A percentile compares a stretch with the other conserved stretches of the same genome.
Evolutionary conservation across 805 yeast genomes (phyloP).

Genomic region (Komagataella mondaviorum): DNA sequence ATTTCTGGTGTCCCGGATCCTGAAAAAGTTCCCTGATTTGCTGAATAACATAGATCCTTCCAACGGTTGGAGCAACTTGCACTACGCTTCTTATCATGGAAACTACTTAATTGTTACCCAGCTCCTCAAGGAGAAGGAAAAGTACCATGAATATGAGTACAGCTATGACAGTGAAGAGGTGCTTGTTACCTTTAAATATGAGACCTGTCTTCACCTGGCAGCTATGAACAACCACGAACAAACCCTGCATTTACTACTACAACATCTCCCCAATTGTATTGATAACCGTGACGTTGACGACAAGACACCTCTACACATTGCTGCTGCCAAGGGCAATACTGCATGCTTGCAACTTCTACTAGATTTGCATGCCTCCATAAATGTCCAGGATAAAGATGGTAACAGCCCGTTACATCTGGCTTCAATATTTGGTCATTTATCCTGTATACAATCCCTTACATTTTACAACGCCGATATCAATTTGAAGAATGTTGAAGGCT

Average conservation of each 20-base stretch:
- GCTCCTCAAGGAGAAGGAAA: not conserved
- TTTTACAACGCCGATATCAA: conserved; percentile 34
- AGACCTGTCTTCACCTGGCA: conserved; percentile 64
- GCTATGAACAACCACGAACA: conserved; percentile 40
- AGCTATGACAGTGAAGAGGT: conserved; percentile 16
- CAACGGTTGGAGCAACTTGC: conserved; percentile 77
- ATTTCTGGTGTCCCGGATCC: conserved; percentile 47
- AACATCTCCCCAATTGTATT: conserved; percentile 40
- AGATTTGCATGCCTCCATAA: conserved; percentile 68
- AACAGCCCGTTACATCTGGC: conserved; percentile 83
- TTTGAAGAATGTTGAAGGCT: conserved; percentile 40
- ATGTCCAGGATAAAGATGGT: conserved; percentile 57
- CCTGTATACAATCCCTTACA: conserved; percentile 40
- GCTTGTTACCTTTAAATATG: conserved; percentile 33
- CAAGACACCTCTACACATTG: conserved; percentile 56
- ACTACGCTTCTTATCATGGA: conserved; percentile 69
- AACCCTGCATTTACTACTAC: conserved; percentile 59
- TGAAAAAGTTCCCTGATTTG: conserved; percentile 57
- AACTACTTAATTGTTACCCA: conserved; percentile 23
- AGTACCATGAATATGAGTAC: not conserved
- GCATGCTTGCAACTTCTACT: conserved; percentile 53
- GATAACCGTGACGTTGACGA: conserved; percentile 34
- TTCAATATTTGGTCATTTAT: conserved; percentile 50
- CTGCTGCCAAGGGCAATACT: conserved; percentile 44
- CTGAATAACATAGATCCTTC: conserved; percentile 53